Evolutionary conservation across 2,329 filamentous ascomycete species (phyloP).

Genomic region (Ambrosiella cleistominuta): DNA sequence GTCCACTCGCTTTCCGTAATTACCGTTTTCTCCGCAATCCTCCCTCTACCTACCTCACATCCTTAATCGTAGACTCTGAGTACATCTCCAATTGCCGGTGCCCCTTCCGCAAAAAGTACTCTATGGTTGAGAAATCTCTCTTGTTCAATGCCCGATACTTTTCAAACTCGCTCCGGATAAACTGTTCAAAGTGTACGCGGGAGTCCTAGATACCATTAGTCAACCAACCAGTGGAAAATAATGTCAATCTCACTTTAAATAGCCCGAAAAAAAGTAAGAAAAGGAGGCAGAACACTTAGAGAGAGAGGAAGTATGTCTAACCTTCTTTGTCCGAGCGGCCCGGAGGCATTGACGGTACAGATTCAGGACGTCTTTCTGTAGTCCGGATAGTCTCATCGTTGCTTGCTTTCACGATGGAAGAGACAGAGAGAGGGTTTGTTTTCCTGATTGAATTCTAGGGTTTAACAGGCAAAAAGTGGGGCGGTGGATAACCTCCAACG

Average conservation of each 20-base stretch:
- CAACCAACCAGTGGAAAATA: not conserved
- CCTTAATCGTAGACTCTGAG: conserved; percentile 61
- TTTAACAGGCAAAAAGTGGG: too few relatives aligned
- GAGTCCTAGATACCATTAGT: conserved; percentile 25
- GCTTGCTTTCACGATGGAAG: too few relatives aligned
- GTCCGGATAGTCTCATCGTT: conserved; percentile 47
- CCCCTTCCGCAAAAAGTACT: conserved; percentile 70
- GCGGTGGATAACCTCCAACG: too few relatives aligned
- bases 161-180: conserved; percentile 57
- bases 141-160: conserved; percentile 53
- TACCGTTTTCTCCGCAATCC: not conserved
- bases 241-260: conserved; percentile 8
- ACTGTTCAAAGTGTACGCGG: conserved; percentile 43
- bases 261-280: not conserved
- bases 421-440: too few relatives aligned
- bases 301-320: conserved; percentile 20
- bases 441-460: too few relatives aligned
- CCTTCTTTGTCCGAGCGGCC: conserved; percentile 67
- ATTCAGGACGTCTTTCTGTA: conserved; percentile 76
- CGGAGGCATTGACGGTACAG: conserved; percentile 78
- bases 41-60: conserved; percentile 30
- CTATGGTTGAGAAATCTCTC: conserved; percentile 71
- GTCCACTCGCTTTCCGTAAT: not conserved
- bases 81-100: conserved; percentile 67
- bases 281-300: not conserved